These are phyloP conservation scores for Pogostemon cablin DNA, from an alignment of 257 asterid species.

Conservation along the genomic window DNA sequence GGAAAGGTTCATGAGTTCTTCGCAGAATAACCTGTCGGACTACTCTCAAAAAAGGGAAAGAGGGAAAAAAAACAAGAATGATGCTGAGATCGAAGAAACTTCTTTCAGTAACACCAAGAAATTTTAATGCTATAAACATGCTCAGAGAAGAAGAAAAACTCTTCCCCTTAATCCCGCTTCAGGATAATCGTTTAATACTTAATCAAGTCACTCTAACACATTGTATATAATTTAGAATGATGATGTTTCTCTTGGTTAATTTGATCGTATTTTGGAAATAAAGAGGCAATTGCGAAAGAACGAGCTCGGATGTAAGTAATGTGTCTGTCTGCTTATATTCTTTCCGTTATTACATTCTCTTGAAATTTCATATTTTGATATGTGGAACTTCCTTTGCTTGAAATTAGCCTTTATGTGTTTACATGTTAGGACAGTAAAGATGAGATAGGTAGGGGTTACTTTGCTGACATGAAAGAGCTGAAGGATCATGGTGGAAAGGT, in stretches of 20 bases:
- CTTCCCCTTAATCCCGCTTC: slow-evolving; percentile 39
- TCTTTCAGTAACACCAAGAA: slow-evolving; percentile 38
- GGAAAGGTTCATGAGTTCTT: slow-evolving; percentile 24
- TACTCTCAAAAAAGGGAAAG: background rate
- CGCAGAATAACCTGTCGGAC: background rate
- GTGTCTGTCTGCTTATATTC: background rate
- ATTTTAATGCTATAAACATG: slow-evolving; percentile 34
- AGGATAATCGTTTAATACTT: too few species aligned
- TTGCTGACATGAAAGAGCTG: slow-evolving; percentile 79
- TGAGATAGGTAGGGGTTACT: slow-evolving; percentile 85
- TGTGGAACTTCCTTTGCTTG: slow-evolving; percentile 21
- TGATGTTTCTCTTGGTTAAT: slow-evolving; percentile 32
- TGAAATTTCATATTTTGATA: slow-evolving; percentile 8
- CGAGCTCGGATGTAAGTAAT: slow-evolving; percentile 87
- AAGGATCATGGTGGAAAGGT: slow-evolving; percentile 93
- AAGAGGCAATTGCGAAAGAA: slow-evolving; percentile 74
- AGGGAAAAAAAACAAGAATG: background rate
- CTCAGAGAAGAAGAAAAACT: slow-evolving; percentile 31
- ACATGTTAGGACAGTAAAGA: slow-evolving; percentile 86
- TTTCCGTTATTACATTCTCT: background rate
- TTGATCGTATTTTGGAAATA: slow-evolving; percentile 61
- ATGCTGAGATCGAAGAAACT: slow-evolving; percentile 68
- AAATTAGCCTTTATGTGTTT: slow-evolving; percentile 23
- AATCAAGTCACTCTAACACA: too few species aligned
- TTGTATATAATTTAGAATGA: slow-evolving; percentile 3